Conservation (phyloP, 2,329 filamentous ascomycete species). For the Diaporthe citri region DNA sequence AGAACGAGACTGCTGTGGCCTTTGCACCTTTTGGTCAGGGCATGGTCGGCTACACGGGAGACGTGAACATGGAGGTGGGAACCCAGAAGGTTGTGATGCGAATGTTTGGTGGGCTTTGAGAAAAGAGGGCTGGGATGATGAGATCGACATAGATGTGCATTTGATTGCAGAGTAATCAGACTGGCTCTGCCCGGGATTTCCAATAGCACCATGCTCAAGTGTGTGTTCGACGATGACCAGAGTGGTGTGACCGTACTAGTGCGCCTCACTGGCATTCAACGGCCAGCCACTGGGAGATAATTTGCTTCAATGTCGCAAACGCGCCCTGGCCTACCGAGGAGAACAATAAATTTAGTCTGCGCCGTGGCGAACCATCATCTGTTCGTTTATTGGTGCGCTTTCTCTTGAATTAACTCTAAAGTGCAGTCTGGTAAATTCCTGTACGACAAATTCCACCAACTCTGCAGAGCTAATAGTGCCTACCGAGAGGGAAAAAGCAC, state of each 20-base stretch:
- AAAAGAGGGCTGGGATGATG: background rate
- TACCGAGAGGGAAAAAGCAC: no score
- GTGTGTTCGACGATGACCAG: background rate
- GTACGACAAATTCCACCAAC: no score
- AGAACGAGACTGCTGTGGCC: background rate
- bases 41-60: background rate
- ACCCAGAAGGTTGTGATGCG: background rate
- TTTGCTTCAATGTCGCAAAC: background rate
- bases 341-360: background rate
- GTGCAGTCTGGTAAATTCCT: no score
- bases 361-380: no score
- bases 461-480: no score
- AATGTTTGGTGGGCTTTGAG: background rate
- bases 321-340: background rate
- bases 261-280: background rate
- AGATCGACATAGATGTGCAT: background rate
- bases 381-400: no score
- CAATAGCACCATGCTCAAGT: background rate
- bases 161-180: background rate
- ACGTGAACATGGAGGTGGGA: background rate
- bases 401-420: no score
- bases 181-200: background rate
- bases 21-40: background rate
- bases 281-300: background rate
- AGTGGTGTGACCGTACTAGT: background rate